A percentile compares a stretch with the other conserved stretches of the same genome.
Conservation (phyloP, 805 yeast genomes). For the Candida methanosorbosa region DNA sequence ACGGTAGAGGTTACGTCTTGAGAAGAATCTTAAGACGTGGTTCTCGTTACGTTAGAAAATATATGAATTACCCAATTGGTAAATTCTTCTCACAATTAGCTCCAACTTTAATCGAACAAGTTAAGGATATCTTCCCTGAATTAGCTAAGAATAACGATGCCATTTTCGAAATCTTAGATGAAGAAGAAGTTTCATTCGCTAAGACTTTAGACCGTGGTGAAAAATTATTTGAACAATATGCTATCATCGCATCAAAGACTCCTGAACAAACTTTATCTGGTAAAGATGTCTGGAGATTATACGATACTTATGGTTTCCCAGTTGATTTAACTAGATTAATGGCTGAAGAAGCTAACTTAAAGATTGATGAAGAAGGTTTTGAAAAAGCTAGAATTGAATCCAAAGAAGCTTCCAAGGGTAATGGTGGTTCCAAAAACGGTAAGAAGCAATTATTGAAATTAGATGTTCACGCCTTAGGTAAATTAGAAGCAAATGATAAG, state of each 20-base stretch:
- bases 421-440: constrained; percentile 41
- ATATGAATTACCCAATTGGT: constrained; percentile 93
- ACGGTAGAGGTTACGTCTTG: constrained; percentile 97
- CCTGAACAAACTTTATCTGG: constrained; percentile 78
- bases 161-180: constrained; percentile 85
- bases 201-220: constrained; percentile 98
- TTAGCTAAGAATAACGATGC: constrained; percentile 60
- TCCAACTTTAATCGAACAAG: constrained; percentile 87
- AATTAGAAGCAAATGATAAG: constrained; percentile 47
- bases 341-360: constrained; percentile 97
- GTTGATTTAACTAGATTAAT: constrained; percentile 94
- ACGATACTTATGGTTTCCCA: constrained; percentile 98
- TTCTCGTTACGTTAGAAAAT: constrained; percentile 92
- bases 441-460: constrained; percentile 62
- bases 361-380: constrained; percentile 86
- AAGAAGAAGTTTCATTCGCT: constrained; percentile 92
- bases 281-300: constrained; percentile 95
- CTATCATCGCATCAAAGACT: constrained; percentile 68
- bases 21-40: constrained; percentile 98
- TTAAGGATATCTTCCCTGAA: constrained; percentile 87
- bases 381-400: constrained; percentile 86
- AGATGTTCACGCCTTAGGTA: constrained; percentile 84
- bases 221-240: constrained; percentile 89
- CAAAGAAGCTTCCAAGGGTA: constrained; percentile 91
- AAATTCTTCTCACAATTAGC: constrained; percentile 86